Percentiles rank a stretch among this genome's conserved stretches.
Conservation (phyloP, 352 stramenopile genomes). For the Phytophthora fragariaefolia region DNA sequence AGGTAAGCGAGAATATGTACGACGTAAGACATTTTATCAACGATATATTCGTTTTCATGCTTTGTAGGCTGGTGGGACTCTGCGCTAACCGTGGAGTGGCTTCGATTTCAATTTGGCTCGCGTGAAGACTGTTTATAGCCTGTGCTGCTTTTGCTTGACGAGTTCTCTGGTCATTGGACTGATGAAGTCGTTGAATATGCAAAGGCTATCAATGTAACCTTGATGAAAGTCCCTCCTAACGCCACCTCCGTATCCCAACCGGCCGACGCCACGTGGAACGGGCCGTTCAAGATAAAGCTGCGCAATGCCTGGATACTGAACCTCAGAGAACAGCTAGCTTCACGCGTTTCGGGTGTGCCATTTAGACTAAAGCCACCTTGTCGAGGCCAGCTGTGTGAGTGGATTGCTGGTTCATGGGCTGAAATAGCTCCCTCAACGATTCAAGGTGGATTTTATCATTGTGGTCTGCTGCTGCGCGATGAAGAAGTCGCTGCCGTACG, state of each 20-base stretch:
- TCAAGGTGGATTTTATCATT: no score
- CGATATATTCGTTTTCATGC: neutral
- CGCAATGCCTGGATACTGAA: neutral
- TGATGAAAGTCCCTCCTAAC: neutral
- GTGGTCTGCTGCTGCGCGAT: no score
- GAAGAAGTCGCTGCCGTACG: no score
- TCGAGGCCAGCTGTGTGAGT: neutral
- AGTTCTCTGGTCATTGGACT: constrained; percentile 4
- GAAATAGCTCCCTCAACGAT: neutral
- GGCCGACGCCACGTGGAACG: constrained; percentile 1
- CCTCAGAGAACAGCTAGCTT: neutral
- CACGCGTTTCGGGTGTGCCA: neutral
- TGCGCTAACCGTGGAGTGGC: neutral
- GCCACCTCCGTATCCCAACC: constrained; percentile 3
- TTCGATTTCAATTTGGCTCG: neutral
- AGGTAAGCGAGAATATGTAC: neutral
- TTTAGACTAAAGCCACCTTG: neutral
- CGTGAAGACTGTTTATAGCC: neutral
- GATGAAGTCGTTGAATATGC: constrained; percentile 4
- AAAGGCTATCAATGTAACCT: neutral
- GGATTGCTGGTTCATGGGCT: neutral
- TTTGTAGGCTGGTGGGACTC: neutral
- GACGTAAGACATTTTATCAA: neutral
- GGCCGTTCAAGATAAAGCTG: neutral
- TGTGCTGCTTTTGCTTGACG: constrained; percentile 1